A percentile compares a stretch with the other conserved stretches of the same genome.
Conservation (phyloP, 495 filamentous ascomycete species). For the Tetracladium marchalianum region DNA sequence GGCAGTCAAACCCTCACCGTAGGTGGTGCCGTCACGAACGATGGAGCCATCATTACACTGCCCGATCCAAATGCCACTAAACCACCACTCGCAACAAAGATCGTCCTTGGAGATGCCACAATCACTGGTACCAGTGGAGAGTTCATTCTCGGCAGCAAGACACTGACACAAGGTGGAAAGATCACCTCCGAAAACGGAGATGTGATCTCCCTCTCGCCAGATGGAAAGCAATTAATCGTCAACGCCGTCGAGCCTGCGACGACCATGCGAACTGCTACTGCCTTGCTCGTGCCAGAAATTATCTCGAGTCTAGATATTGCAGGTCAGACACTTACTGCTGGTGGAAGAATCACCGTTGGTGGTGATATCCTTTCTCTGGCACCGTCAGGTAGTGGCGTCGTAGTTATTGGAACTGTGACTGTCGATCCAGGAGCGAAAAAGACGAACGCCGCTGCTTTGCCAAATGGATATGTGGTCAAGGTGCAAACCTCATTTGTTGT, state of each 20-base stretch:
- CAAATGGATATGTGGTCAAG: neutral
- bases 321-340: constrained; percentile 17
- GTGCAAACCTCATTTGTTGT: no score
- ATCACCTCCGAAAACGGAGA: constrained; percentile 6
- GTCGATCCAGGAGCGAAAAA: constrained; percentile 6
- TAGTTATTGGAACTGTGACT: constrained; percentile 14
- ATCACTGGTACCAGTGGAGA: no score
- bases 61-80: neutral
- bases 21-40: constrained; percentile 9
- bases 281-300: neutral
- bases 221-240: constrained; percentile 1
- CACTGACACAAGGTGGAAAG: neutral
- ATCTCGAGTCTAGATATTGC: constrained; percentile 10
- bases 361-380: constrained; percentile 13
- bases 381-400: constrained; percentile 8
- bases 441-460: constrained; percentile 1
- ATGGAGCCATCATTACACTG: constrained; percentile 8
- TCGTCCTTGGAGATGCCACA: no score
- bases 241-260: neutral
- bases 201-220: constrained; percentile 6
- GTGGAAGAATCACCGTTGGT: constrained; percentile 15
- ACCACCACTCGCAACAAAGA: neutral
- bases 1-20: constrained; percentile 14
- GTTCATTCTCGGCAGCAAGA: no score
- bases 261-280: neutral